Base-by-base conservation (phyloP, 345 rosid species). In the Mangifera indica region DNA sequence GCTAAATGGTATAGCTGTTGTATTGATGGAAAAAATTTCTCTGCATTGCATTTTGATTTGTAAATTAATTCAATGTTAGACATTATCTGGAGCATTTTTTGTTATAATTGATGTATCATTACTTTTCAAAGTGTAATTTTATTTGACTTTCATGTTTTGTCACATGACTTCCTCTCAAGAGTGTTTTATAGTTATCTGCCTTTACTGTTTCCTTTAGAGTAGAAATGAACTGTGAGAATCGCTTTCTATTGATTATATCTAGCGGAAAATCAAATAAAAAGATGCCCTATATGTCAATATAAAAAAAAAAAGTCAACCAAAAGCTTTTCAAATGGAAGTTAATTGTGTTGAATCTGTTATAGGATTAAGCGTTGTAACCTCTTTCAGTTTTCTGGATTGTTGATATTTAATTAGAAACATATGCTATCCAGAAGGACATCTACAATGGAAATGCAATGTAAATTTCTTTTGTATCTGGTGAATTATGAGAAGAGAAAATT, bases 141-240 rank as follows among this genome's bases (percentile, higher is more conserved):
- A 15, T 49, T 18, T 49, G 17, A 14, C 3, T 13, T 49, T 49
- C 53, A 49, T 49, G 14, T 12, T 15, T 49, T 49, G 2, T 49
- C 18, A 49, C 6, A 12, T 49, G 53, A 14, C 53, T 49, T 15
- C 15, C 53, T 4, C 15, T 49, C 53, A 49, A 13, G 18, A 49
- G 53, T 49, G 53, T 15, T 13, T 15, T 49, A 49, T 15, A 18
- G 53, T 49, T 37, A 18, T 60, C 24, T 42, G 12, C 8, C 65
- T 60, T 10, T 32, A 34, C 24, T 60, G 46, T 60, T 60, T 34
- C 42, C 65, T 60, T 32, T 32, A 60, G 65, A 32, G 46, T 34
- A 60, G 65, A 59, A 59, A 59, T 60, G 20, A 32, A 37, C 10
- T 3, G 6, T 29, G 17, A 58, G 7, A 7, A 21, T 34, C 21